Evolutionary conservation across 139 green algal genomes (phyloP), one percentile per base, ranked within the genome.

Genomic region (Mesotaenium endlicherianum): DNA sequence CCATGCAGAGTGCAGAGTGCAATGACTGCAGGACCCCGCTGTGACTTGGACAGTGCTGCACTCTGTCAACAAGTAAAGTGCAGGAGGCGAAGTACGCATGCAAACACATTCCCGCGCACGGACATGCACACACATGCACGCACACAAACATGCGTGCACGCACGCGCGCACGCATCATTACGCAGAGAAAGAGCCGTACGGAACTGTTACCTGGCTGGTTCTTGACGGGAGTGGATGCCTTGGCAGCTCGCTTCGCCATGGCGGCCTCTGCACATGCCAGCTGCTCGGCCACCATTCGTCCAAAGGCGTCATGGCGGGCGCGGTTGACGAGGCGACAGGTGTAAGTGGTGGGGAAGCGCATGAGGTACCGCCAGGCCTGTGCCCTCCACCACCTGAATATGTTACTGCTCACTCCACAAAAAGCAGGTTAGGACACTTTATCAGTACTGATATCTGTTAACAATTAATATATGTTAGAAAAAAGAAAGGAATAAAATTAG

Each of bases 341-440:
- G 40, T 84, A 84, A 14, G 11, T 3, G 11, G 11, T 67, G 16
- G 77, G 77, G 14, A 6, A 53, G 14, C 77, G 36, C 64, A 84
- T 14, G 4, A 84, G 64, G 38, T 80, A 84, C 5, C 77, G 59
- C 31, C 8, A 26, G 4, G 77, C 59, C 60, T 84, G 77, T n/a
- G 58, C 64, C 44, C 77, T 58, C 77, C 77, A 84, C 77, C 77
- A 84, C n/a, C n/a, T n/a, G n/a, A n/a, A n/a, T n/a, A n/a, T n/a
- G n/a, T n/a, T n/a, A n/a, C n/a, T n/a, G n/a, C n/a, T n/a, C n/a
- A n/a, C n/a, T n/a, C n/a, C n/a, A n/a, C n/a, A n/a, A n/a, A n/a
- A n/a, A n/a, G n/a, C n/a, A n/a, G n/a, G n/a, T n/a, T n/a, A n/a
- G n/a, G n/a, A n/a, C n/a, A n/a, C n/a, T n/a, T n/a, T n/a, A n/a